phyloP scores from a whole-genome alignment of 1,284 basidiomycete genomes.

The Cutaneotrichosporon cavernicola region DNA sequence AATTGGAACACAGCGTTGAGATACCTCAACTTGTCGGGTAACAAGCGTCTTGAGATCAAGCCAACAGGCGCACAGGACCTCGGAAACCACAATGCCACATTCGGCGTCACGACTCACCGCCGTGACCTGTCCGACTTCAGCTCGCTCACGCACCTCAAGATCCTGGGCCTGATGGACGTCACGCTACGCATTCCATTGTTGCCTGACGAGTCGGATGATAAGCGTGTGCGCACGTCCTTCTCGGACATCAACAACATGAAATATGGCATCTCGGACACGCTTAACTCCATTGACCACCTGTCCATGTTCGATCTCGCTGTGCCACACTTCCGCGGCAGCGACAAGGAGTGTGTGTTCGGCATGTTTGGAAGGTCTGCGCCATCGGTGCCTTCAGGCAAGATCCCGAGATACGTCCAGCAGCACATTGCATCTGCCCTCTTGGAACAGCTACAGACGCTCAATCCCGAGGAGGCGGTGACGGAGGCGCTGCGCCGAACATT shows the following conservation, averaged over 20 bases:
- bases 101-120: conserved; percentile 33
- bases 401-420: conserved; percentile 74
- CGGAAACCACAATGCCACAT: conserved; percentile 21
- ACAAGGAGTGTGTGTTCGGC: conserved; percentile 88
- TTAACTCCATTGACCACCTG: conserved; percentile 72
- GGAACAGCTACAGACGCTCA: conserved; percentile 61
- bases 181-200: conserved; percentile 80
- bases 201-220: conserved; percentile 87
- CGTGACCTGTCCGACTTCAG: conserved; percentile 77
- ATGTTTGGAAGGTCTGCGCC: conserved; percentile 84
- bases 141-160: conserved; percentile 74
- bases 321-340: conserved; percentile 75
- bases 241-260: conserved; percentile 90
- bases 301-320: conserved; percentile 92
- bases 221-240: conserved; percentile 86
- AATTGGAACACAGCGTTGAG: conserved; percentile 92
- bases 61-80: conserved; percentile 59
- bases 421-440: conserved; percentile 67
- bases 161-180: conserved; percentile 96
- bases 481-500: conserved; percentile 84
- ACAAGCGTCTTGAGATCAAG: conserved; percentile 84
- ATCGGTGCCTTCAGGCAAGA: conserved; percentile 55
- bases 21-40: conserved; percentile 85
- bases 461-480: conserved; percentile 60
- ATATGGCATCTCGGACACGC: conserved; percentile 95